phyloP scores from a whole-genome alignment of 805 yeast genomes.

The Tetrapisispora iriomotensis region DNA sequence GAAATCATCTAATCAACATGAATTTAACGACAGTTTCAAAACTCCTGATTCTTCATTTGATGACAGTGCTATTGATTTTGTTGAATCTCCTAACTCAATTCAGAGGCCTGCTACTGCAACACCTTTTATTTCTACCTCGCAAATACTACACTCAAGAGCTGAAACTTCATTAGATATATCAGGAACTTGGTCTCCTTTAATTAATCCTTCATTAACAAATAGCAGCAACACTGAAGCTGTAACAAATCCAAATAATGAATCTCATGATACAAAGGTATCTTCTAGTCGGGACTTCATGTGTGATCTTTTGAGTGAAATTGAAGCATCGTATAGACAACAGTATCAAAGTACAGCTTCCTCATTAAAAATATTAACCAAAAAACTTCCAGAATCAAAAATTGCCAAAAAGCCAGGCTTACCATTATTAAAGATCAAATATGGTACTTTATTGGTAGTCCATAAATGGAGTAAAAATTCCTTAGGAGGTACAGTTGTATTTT shows the following conservation, averaged over 20 bases:
- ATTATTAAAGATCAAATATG: slow-evolving; percentile 18
- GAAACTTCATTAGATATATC: neutral
- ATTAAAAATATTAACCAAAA: slow-evolving; percentile 19
- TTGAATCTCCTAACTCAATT: neutral
- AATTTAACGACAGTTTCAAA: slow-evolving; percentile 5
- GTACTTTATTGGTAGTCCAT: slow-evolving; percentile 21
- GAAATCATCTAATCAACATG: slow-evolving; percentile 1
- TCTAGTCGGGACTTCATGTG: slow-evolving; percentile 13
- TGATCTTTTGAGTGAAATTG: slow-evolving; percentile 20
- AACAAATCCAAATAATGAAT: neutral
- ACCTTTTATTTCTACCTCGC: neutral
- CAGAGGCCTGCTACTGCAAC: neutral
- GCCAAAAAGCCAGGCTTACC: slow-evolving; percentile 20
- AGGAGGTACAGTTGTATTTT: slow-evolving; percentile 26
- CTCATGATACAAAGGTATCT: slow-evolving; percentile 3
- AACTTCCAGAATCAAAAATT: slow-evolving; percentile 20
- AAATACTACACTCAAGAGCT: neutral
- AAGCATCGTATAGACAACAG: slow-evolving; percentile 19
- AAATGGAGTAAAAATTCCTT: slow-evolving; percentile 24
- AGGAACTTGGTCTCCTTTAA: neutral
- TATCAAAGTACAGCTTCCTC: slow-evolving; percentile 17
- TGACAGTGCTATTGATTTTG: neutral
- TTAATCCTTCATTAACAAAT: neutral
- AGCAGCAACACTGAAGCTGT: neutral
- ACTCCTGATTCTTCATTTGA: slow-evolving; percentile 1